A percentile compares a stretch with the other conserved stretches of the same genome.
phyloP scores from a whole-genome alignment of 169 alveolate genomes.

The Eimeria acervulina region DNA sequence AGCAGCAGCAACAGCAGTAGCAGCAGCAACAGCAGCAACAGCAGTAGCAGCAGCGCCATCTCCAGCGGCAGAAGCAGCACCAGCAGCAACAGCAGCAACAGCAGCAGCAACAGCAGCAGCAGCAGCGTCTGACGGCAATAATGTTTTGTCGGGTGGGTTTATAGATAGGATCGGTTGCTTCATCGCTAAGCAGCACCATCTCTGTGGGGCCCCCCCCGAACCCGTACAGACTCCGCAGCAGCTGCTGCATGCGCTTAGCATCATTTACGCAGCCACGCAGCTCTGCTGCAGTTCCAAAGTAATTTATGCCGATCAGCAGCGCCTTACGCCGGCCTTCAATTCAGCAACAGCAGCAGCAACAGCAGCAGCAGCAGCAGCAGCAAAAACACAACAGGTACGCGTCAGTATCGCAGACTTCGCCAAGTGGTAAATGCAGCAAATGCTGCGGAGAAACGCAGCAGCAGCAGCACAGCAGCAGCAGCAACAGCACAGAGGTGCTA shows the following conservation, averaged over 20 bases:
- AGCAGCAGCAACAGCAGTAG: no score
- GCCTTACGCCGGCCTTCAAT: constrained; percentile 82
- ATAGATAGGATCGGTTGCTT: constrained; percentile 6
- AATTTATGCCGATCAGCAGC: constrained; percentile 88
- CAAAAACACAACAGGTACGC: not conserved
- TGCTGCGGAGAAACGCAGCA: no score
- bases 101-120: not conserved
- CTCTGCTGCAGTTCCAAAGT: constrained; percentile 85
- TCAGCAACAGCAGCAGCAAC: not conserved
- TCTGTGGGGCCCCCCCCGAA: constrained; percentile 41
- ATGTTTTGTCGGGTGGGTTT: no score
- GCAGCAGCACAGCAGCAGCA: no score
- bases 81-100: not conserved
- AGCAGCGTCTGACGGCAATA: not conserved
- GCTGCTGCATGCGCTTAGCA: constrained; percentile 45
- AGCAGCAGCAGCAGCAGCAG: not conserved
- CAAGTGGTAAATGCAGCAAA: no score
- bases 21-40: not conserved
- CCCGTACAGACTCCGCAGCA: constrained; percentile 84
- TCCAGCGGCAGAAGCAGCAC: not conserved
- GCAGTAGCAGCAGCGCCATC: not conserved
- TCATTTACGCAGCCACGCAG: constrained; percentile 89
- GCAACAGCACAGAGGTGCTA: not conserved
- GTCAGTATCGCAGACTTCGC: no score
- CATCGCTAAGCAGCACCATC: constrained; percentile 53